These are phyloP conservation scores for Acer saccharum DNA, from an alignment of 345 rosid species.

Conservation along the genomic window DNA sequence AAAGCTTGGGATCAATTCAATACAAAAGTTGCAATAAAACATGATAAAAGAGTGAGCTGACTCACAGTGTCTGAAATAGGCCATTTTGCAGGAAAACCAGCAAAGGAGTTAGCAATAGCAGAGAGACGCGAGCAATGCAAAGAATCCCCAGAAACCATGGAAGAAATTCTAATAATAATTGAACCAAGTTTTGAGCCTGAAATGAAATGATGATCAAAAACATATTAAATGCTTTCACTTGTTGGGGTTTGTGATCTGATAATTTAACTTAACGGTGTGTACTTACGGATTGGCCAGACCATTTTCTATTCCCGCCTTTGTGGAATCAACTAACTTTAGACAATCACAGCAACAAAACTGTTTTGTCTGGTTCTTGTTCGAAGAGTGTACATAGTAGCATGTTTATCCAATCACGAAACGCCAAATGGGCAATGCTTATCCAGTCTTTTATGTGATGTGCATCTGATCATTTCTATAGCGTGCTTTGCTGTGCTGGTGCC, in stretches of 20 bases:
- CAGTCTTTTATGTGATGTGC: background rate
- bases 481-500: background rate
- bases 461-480: background rate
- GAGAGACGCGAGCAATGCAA: constrained; percentile 17
- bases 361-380: too few species aligned
- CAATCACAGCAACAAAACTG: too few species aligned
- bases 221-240: background rate
- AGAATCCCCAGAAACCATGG: background rate
- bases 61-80: constrained; percentile 18
- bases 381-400: too few species aligned
- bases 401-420: background rate
- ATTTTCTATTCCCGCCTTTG: constrained; percentile 15
- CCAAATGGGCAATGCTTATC: background rate
- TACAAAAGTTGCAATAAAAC: background rate
- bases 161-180: constrained; percentile 8
- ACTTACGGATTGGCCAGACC: constrained; percentile 20
- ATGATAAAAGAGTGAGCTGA: background rate
- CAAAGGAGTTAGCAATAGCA: background rate
- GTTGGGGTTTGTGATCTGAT: background rate
- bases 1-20: background rate
- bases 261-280: background rate
- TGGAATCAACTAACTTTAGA: background rate
- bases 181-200: constrained; percentile 35
- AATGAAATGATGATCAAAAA: background rate
- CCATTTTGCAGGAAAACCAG: constrained; percentile 19